Conservation (phyloP, 768 basidiomycete species). For the Auricularia sp. region DNA sequence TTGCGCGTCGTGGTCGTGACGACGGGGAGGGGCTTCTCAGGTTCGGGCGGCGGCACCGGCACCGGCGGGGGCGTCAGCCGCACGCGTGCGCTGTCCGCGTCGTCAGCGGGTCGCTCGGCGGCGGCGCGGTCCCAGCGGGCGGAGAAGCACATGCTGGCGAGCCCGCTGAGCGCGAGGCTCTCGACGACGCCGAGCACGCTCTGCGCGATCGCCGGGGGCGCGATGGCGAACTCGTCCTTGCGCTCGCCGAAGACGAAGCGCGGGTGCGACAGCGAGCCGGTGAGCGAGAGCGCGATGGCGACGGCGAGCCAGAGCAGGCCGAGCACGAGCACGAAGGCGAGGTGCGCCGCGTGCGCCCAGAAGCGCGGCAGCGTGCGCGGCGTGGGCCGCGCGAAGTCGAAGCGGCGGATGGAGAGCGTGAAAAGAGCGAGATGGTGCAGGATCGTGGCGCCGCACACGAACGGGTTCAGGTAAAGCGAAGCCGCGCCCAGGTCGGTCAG, state of each 20-base stretch:
- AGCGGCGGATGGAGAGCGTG: neutral
- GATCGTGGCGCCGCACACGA: neutral
- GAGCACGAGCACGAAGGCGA: neutral
- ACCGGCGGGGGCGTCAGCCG: neutral
- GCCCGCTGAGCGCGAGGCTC: neutral
- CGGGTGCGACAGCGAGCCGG: neutral
- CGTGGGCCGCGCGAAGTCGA: neutral
- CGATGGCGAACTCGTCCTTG: neutral
- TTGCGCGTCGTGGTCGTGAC: neutral
- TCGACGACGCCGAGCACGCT: neutral
- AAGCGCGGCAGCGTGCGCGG: neutral
- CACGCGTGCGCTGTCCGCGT: neutral
- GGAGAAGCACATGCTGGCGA: neutral
- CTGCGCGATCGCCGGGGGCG: neutral
- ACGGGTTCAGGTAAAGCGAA: neutral
- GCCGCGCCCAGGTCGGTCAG: neutral
- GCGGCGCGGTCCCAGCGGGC: neutral
- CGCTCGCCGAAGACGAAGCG: neutral
- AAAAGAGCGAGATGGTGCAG: neutral
- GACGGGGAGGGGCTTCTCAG: neutral
- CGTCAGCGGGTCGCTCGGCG: neutral
- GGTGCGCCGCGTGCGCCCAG: neutral
- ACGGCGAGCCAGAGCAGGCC: neutral
- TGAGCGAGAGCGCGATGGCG: neutral
- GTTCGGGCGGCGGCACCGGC: neutral